phyloP scores from a whole-genome alignment of 129 eudicot genomes.

The Glebionis coronaria region DNA sequence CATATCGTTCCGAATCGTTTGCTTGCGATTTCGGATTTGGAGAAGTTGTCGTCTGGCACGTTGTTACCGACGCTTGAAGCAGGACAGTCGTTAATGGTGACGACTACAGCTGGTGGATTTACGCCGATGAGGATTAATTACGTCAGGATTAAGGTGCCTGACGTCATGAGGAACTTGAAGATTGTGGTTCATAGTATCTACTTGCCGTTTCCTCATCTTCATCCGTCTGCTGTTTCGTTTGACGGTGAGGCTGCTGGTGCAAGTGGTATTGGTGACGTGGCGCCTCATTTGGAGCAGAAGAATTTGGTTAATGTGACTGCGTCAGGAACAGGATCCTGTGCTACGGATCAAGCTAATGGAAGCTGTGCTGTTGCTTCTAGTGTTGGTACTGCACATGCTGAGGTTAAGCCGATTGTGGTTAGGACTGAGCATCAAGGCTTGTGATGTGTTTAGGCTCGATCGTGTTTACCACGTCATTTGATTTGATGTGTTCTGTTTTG shows the following conservation, averaged over 20 bases:
- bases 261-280: slow-evolving; percentile 17
- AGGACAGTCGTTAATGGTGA: slow-evolving; percentile 58
- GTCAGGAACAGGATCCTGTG: slow-evolving; percentile 22
- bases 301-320: slow-evolving; percentile 14
- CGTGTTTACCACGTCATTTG: slow-evolving; percentile 4
- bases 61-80: slow-evolving; percentile 55
- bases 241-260: slow-evolving; percentile 19
- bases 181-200: slow-evolving; percentile 71
- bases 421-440: slow-evolving; percentile 38
- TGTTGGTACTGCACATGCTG: slow-evolving; percentile 17
- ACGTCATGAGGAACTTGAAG: slow-evolving; percentile 53
- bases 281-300: slow-evolving; percentile 24
- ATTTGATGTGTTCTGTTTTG: slow-evolving; percentile 4
- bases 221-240: slow-evolving; percentile 23
- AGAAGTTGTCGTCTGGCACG: slow-evolving; percentile 41
- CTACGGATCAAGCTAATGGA: slow-evolving; percentile 24
- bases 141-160: slow-evolving; percentile 52
- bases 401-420: slow-evolving; percentile 23
- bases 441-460: slow-evolving; percentile 5
- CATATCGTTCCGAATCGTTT: slow-evolving; percentile 65
- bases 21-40: slow-evolving; percentile 43
- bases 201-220: slow-evolving; percentile 58
- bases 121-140: slow-evolving; percentile 68
- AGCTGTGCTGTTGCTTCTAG: slow-evolving; percentile 21
- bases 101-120: slow-evolving; percentile 52